Conservation (phyloP, 2,329 filamentous ascomycete genomes). For the Orbilia blumenaviensis region DNA sequence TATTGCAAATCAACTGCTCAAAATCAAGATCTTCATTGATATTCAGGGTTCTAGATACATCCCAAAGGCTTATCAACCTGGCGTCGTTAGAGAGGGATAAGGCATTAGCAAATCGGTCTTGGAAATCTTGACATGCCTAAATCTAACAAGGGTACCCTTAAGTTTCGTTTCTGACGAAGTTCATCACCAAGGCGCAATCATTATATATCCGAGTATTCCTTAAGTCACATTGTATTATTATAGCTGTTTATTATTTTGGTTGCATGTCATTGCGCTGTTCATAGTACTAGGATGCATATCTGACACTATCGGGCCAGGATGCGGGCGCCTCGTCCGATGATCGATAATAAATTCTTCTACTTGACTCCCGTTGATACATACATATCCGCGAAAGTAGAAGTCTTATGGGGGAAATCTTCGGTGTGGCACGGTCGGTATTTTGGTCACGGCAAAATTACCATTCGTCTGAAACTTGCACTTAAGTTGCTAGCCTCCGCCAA, state of each 20-base stretch:
- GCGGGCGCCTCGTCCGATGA: neutral
- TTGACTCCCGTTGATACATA: neutral
- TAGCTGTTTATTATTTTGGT: no score
- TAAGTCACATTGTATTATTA: neutral
- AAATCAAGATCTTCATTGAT: constrained; percentile 31
- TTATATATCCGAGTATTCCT: constrained; percentile 9
- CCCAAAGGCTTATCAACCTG: constrained; percentile 10
- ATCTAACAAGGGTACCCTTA: neutral
- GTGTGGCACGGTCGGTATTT: neutral
- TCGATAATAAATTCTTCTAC: neutral
- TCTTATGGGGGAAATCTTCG: neutral
- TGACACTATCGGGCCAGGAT: neutral
- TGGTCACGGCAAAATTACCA: neutral
- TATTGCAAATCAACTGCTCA: constrained; percentile 26
- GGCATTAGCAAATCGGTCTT: neutral
- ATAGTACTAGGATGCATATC: neutral
- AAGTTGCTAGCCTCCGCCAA: no score
- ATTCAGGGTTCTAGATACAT: constrained; percentile 40
- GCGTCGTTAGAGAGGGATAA: neutral
- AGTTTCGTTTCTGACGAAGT: constrained; percentile 9
- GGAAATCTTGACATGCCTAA: neutral
- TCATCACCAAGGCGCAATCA: constrained; percentile 25
- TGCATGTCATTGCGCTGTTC: no score
- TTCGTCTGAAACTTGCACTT: neutral
- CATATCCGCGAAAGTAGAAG: neutral